phyloP scores from a whole-genome alignment of 257 asterid species.

The Penstemon davidsonii region DNA sequence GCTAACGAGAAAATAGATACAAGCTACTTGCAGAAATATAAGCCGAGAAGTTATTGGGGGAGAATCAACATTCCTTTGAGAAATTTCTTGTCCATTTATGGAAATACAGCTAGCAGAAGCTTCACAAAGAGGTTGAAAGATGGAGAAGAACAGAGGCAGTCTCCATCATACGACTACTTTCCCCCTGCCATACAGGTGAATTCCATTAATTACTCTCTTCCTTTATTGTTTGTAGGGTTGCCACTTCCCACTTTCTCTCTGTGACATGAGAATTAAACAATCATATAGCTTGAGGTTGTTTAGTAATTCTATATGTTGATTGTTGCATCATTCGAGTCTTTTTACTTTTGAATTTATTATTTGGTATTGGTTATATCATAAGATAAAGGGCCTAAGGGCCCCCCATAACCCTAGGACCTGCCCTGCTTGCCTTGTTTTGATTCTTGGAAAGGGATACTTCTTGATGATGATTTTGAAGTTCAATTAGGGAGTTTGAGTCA shows the following conservation, averaged over 20 bases:
- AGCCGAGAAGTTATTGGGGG: conserved; percentile 22
- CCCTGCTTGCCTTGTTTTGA: too few relatives aligned
- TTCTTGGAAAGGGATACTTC: too few relatives aligned
- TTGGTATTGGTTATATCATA: too few relatives aligned
- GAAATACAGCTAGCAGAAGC: conserved; percentile 33
- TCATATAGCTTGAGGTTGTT: conserved; percentile 13
- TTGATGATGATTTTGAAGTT: too few relatives aligned
- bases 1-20: conserved; percentile 31
- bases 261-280: not conserved
- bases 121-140: conserved; percentile 47
- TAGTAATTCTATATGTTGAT: conserved; percentile 5
- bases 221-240: not conserved
- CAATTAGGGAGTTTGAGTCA: too few relatives aligned
- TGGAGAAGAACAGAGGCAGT: conserved; percentile 41
- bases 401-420: too few relatives aligned
- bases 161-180: conserved; percentile 13
- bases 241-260: not conserved
- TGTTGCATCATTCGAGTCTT: not conserved
- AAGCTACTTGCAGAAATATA: conserved; percentile 27
- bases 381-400: too few relatives aligned
- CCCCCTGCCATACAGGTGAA: conserved; percentile 33
- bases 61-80: conserved; percentile 30
- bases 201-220: conserved; percentile 8
- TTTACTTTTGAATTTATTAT: not conserved
- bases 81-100: conserved; percentile 25